Base-by-base conservation (phyloP, 441 rosid species). In the Erodium trifolium region DNA sequence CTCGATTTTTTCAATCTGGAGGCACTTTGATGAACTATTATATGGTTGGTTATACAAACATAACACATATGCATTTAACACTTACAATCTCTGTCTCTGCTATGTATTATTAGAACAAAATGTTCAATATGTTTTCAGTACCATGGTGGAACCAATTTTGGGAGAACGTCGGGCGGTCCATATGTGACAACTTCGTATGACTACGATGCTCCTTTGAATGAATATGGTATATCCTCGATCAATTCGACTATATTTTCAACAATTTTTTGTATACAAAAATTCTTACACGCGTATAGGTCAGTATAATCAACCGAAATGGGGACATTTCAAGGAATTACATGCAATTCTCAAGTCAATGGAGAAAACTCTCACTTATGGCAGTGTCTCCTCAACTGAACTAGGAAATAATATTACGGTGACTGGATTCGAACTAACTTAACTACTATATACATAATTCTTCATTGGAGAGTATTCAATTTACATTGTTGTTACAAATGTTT, bases 91-190 rank as follows among this genome's bases (percentile, higher is more conserved):
- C 27, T 23, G 27, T 23, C 27, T 23, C 27, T 23, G 27, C 27
- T 23, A 23, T 23, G 27, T 23, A 23, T 23, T 23, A 23, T 23
- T 23, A 23, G 27, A 23, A 23, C 27, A 0, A 23, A 23, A 23
- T 23, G 3, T 70, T 47, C 2, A 6, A 12, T 10, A 68, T 0
- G 13, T 10, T 63, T 17, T 29, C 3, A 92, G 97, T 90, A 90
- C 6, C 96, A 90, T 12, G 96, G 98, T 16, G 95, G 98, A 0
- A 92, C 96, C 39, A 90, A 90, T 45, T 92, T 87, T 76, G 92
- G 85, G 13, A 82, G 82, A 68, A 83, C 83, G 0, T 60, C 90
- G 0, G 95, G 96, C 5, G 94, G 93, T 3, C 91, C 88, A 1
- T 87, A 83, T 55, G 82, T 91, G 60, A 86, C 88, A 1, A 86